Evolutionary conservation across 306 rosid genomes (phyloP).

Genomic region (Hippophae rhamnoides): DNA sequence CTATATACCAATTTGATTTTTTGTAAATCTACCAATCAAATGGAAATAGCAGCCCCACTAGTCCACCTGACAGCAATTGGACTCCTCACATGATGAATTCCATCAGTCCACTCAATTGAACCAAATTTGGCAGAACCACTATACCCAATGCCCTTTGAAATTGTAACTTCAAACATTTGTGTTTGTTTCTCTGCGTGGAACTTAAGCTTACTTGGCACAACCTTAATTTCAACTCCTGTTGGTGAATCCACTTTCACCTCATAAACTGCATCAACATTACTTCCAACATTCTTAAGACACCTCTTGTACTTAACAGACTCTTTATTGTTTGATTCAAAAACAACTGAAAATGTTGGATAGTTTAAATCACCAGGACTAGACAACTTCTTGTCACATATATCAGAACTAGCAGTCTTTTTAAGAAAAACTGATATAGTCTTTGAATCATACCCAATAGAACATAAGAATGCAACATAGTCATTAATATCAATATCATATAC

Average conservation of each 20-base stretch:
- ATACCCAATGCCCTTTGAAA: slow-evolving; percentile 21
- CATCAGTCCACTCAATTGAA: slow-evolving; percentile 71
- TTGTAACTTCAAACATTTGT: slow-evolving; percentile 45
- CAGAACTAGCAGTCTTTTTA: slow-evolving; percentile 29
- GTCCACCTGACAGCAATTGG: slow-evolving; percentile 55
- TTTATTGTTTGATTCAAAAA: slow-evolving; percentile 16
- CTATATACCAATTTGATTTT: no score
- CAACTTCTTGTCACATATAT: slow-evolving; percentile 30
- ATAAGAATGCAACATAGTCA: slow-evolving; percentile 45
- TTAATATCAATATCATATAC: background rate
- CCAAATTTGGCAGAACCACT: slow-evolving; percentile 38
- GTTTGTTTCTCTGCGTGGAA: slow-evolving; percentile 41
- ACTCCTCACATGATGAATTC: slow-evolving; percentile 60
- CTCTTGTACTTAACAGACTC: slow-evolving; percentile 46
- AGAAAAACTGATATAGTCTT: slow-evolving; percentile 42
- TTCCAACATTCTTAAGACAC: slow-evolving; percentile 62
- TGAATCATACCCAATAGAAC: slow-evolving; percentile 69
- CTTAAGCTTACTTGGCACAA: slow-evolving; percentile 49
- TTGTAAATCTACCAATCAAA: slow-evolving; percentile 19
- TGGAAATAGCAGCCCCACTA: slow-evolving; percentile 36
- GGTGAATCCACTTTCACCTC: slow-evolving; percentile 51
- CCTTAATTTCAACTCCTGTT: slow-evolving; percentile 44
- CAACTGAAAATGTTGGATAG: slow-evolving; percentile 72
- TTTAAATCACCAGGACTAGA: slow-evolving; percentile 69
- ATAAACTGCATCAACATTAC: slow-evolving; percentile 52